Conservation (phyloP, 2,329 filamentous ascomycete species). For the Aureobasidium sp. region DNA sequence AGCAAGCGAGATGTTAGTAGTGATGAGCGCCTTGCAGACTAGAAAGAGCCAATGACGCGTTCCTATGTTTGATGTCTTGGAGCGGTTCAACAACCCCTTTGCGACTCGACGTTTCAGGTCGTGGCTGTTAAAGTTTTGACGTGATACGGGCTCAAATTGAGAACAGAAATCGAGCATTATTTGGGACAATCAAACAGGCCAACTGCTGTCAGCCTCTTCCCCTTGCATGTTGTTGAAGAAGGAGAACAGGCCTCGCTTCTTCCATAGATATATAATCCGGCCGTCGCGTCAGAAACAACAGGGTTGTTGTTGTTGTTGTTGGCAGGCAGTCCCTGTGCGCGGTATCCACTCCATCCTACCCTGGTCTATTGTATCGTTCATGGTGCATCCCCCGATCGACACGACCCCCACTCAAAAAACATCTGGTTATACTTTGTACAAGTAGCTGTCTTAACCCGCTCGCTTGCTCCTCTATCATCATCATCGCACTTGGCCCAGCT, state of each 20-base stretch:
- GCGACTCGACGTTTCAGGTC: conserved; percentile 14
- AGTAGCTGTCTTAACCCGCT: not conserved
- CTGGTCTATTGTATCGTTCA: too few relatives aligned
- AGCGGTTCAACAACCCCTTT: conserved; percentile 10
- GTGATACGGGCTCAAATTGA: conserved; percentile 5
- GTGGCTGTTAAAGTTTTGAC: conserved; percentile 9
- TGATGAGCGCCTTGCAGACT: not conserved
- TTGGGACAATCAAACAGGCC: conserved; percentile 11
- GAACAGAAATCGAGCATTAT: too few relatives aligned
- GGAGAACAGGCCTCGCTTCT: not conserved
- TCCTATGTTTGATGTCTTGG: conserved; percentile 2
- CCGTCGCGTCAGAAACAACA: conserved; percentile 1
- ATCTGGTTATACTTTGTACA: too few relatives aligned
- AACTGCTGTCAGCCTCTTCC: not conserved
- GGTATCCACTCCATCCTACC: conserved; percentile 10
- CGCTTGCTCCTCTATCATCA: not conserved
- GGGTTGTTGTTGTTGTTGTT: conserved; percentile 7
- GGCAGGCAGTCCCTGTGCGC: not conserved
- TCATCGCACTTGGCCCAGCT: not conserved
- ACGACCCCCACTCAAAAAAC: not conserved
- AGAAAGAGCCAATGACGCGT: conserved; percentile 5
- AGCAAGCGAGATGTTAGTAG: not conserved
- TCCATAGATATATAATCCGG: not conserved
- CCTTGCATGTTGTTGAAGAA: not conserved
- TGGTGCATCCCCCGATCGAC: conserved; percentile 13